Evolutionary conservation across 257 asterid genomes (phyloP).

Genomic region (Eucommia ulmoides): DNA sequence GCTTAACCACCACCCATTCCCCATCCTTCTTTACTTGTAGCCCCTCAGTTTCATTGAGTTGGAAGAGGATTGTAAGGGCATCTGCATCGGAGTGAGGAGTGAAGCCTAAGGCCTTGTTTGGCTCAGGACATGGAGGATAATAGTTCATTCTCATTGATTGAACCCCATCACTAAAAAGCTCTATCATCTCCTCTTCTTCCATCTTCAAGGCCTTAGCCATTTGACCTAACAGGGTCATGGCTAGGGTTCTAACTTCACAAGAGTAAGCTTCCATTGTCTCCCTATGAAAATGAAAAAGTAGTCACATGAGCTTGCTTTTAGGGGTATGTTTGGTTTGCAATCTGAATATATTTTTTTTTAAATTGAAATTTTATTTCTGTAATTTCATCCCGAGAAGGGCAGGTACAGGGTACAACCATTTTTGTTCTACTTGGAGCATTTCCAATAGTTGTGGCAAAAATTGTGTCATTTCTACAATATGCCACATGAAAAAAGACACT

Average conservation of each 20-base stretch:
- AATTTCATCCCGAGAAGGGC: neutral
- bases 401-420: neutral
- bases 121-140: constrained; percentile 50
- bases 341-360: neutral
- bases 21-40: constrained; percentile 37
- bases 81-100: constrained; percentile 50
- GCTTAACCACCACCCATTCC: constrained; percentile 31
- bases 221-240: constrained; percentile 20
- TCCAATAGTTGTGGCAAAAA: neutral
- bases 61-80: constrained; percentile 41
- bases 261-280: constrained; percentile 28
- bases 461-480: too few species aligned
- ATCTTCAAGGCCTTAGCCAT: constrained; percentile 34
- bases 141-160: constrained; percentile 43
- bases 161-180: constrained; percentile 24
- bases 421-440: neutral
- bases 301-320: constrained; percentile 2
- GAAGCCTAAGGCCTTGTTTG: constrained; percentile 32
- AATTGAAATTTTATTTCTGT: neutral
- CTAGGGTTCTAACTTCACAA: constrained; percentile 22
- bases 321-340: too few species aligned
- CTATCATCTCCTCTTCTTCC: constrained; percentile 25
- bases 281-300: constrained; percentile 12
- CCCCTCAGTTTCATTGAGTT: constrained; percentile 38
- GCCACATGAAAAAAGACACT: neutral